Base-by-base conservation (phyloP, 2,329 filamentous ascomycete species). In the Metarhizium rileyi region DNA sequence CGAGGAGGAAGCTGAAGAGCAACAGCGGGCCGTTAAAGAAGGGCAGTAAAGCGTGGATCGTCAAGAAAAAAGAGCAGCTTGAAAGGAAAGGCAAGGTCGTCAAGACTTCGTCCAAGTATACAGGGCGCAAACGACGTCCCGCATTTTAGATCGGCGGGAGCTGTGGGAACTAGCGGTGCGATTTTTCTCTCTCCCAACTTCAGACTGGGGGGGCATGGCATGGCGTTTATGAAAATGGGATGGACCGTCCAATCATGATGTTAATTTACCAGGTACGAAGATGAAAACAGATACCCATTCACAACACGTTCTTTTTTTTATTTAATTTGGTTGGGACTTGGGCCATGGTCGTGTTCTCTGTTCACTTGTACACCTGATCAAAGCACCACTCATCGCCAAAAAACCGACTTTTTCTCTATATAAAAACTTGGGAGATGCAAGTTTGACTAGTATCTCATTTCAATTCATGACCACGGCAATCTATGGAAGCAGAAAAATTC, bases 11-110 rank as follows among this genome's bases (percentile, higher is more conserved):
- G 55, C 68, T 67, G 51, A 71, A 67, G 55, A 56, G 51, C 5
- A 72, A 71, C 56, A 76, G 70, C 55, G 74, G 72, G 12, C 71
- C 77, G 30, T 67, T 80, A 47, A 84, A 86, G 66, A 96, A 96
- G 74, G 90, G 87, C 14, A 86, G 83, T 63, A 91, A 88, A 69
- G 80, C 76, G 2, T 93, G 87, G 87, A 93, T 93, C 53, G 64
- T 89, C 64, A 81, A 81, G 68, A 93, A 91, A 66, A 94, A 93
- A 73, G 86, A 89, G 56, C 89, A 95, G 71, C 93, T 95, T 86
- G 87, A 94, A 68, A 77, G 81, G 54, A 95, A 96, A 69, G 93
- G 93, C 43, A 96, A 93, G 73, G 78, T 97, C 26, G 91, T 97
- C 58, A 97, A 97, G 74, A 72, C 83, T 1, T 89, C 78, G 50